Evolutionary conservation across 257 asterid species (phyloP), one percentile per base, ranked within the genome.

Genomic region (Solanum boliviense): DNA sequence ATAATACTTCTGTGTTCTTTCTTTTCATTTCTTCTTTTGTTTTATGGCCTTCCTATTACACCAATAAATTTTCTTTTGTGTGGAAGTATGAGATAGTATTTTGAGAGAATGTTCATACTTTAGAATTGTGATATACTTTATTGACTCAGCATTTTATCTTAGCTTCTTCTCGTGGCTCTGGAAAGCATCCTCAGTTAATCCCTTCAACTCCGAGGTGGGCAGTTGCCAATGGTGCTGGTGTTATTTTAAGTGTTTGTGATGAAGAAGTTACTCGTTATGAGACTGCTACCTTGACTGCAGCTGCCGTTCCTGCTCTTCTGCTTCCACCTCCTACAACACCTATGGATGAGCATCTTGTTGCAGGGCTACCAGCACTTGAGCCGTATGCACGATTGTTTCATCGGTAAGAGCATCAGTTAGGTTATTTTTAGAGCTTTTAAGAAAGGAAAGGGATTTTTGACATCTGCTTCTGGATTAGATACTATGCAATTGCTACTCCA

Each of bases 181-280:
- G 99, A 92, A 97, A 97, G 93, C 99, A 97, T 92, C 99, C 98
- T 74, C 99, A 97, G 91, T 94, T 97, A 86, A 91, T 97, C 90
- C 99, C 96, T 83, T 94, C 99, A 86, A 96, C 99, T 88, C 99
- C 99, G 18, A 93, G 99, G 92, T 97, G 99, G 99, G 99, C 99
- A 27, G 99, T 95, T 92, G 99, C 99, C 89, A 97, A 97, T 90
- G 99, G 99, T 25, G 99, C 99, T 88, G 99, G 99, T 88, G 99
- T 97, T 74, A 97, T 97, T 91, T 94, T 97, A 85, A 97, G 99
- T 87, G 99, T 97, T 88, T 97, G 99, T 91, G 99, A 97, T 7
- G 99, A 96, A 87, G 99, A 97, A 95, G 99, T 95, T 88, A 94
- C 97, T 91, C 99, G 97, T 84, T 95, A 97, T 89, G 99, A 96